Conservation (phyloP, 139 green algal genomes). For the Yamagishiella unicocca region DNA sequence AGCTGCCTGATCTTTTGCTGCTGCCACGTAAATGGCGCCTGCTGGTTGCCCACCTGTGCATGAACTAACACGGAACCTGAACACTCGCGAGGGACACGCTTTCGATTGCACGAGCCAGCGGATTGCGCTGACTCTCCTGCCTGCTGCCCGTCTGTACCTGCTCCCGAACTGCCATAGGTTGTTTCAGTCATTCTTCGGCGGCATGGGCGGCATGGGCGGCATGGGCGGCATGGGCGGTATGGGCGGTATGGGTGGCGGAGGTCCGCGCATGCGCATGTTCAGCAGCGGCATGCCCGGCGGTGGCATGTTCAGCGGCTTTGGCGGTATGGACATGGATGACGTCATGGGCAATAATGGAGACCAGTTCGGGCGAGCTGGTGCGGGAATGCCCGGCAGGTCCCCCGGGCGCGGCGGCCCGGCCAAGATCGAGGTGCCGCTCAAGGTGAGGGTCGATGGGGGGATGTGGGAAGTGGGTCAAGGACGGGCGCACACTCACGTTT, state of each 20-base stretch:
- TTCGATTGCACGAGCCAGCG: too few species aligned
- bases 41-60: too few species aligned
- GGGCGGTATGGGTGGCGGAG: conserved; percentile 44
- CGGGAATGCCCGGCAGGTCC: background rate
- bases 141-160: too few species aligned
- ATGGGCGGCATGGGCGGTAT: conserved; percentile 41
- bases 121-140: too few species aligned
- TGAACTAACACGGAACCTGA: too few species aligned
- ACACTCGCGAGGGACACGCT: too few species aligned
- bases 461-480: too few species aligned
- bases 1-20: too few species aligned
- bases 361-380: background rate
- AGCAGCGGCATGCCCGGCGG: background rate
- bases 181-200: conserved; percentile 41
- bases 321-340: background rate
- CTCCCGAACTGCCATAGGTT: background rate
- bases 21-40: too few species aligned
- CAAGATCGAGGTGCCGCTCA: conserved; percentile 42
- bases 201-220: conserved; percentile 33
- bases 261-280: background rate
- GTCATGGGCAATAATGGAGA: background rate
- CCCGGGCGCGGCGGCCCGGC: background rate
- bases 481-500: too few species aligned
- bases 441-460: background rate
- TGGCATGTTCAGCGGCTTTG: conserved; percentile 40